Percentiles rank a stretch among this genome's conserved stretches.
Evolutionary conservation across 192 early-diverging fungal genomes (phyloP).

Genomic region (Coemansia guatemalensis): DNA sequence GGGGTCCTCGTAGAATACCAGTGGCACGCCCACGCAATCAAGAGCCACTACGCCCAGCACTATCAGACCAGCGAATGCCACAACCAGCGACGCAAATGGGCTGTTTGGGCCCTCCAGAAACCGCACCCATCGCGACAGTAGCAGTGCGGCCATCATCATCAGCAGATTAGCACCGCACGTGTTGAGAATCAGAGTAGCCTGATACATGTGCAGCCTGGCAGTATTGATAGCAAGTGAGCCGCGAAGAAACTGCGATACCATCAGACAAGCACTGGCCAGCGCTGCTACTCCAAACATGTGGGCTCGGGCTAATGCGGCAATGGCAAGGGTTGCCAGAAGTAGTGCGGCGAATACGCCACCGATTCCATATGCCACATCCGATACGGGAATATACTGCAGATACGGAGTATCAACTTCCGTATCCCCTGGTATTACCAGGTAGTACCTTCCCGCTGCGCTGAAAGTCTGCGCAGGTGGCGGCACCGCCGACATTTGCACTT

Average conservation of each 20-base stretch:
- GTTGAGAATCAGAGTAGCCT: conserved; percentile 19
- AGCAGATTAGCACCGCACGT: conserved; percentile 22
- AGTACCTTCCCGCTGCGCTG: conserved; percentile 5
- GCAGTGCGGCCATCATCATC: conserved; percentile 1
- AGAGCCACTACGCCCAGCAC: conserved; percentile 9
- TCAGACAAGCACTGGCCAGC: conserved; percentile 8
- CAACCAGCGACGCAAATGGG: conserved; percentile 4
- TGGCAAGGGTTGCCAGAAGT: conserved; percentile 5
- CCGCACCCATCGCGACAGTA: conserved; percentile 22
- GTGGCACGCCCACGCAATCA: conserved; percentile 20
- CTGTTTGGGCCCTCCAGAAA: conserved; percentile 4
- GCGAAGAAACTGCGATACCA: conserved; percentile 32
- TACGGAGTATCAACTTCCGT: conserved; percentile 20
- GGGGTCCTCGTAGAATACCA: conserved; percentile 4
- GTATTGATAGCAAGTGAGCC: conserved; percentile 9
- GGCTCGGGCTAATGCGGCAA: neutral
- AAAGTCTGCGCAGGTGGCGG: conserved; percentile 7
- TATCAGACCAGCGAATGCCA: neutral
- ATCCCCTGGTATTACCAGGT: conserved; percentile 1
- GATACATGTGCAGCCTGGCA: conserved; percentile 14
- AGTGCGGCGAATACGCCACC: conserved; percentile 36
- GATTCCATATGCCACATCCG: conserved; percentile 25
- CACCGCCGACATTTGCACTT: conserved; percentile 10
- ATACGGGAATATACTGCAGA: conserved; percentile 24
- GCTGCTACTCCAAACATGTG: conserved; percentile 9